Percentiles rank a stretch among this genome's conserved stretches.
Evolutionary conservation across 768 basidiomycete species (phyloP).

Genomic region (Phlegmacium glaucopus): DNA sequence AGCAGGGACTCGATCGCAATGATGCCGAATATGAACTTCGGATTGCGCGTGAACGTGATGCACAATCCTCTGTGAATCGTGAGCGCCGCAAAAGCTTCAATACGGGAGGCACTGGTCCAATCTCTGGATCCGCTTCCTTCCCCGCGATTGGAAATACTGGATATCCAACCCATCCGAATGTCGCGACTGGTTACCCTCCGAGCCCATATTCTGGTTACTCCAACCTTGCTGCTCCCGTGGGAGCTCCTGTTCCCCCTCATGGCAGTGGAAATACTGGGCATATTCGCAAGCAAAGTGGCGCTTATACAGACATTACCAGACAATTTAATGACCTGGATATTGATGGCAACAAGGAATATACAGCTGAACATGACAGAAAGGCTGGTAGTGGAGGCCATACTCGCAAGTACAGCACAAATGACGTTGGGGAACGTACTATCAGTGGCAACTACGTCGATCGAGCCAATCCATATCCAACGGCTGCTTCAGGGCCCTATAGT

Average conservation of each 20-base stretch:
- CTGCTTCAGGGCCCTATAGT: slow-evolving; percentile 32
- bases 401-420: slow-evolving; percentile 43
- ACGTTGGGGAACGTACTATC: slow-evolving; percentile 34
- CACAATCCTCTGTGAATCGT: slow-evolving; percentile 30
- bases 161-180: slow-evolving; percentile 23
- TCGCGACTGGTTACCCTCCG: slow-evolving; percentile 19
- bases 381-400: slow-evolving; percentile 34
- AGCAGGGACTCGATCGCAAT: slow-evolving; percentile 39
- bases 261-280: slow-evolving; percentile 22
- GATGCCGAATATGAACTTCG: slow-evolving; percentile 54
- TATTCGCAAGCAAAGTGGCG: slow-evolving; percentile 29
- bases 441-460: slow-evolving; percentile 36
- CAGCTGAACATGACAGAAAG: slow-evolving; percentile 31
- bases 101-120: slow-evolving; percentile 31
- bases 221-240: slow-evolving; percentile 9
- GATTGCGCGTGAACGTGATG: slow-evolving; percentile 55
- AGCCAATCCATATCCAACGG: slow-evolving; percentile 27
- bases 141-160: slow-evolving; percentile 17
- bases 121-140: slow-evolving; percentile 24
- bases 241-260: slow-evolving; percentile 15
- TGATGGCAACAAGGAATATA: slow-evolving; percentile 30
- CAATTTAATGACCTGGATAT: slow-evolving; percentile 43
- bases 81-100: slow-evolving; percentile 58
- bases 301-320: slow-evolving; percentile 33
- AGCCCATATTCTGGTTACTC: slow-evolving; percentile 21